These are phyloP conservation scores for Passalora sequoiae DNA, from an alignment of 2,329 filamentous ascomycete species.

Conservation along the genomic window DNA sequence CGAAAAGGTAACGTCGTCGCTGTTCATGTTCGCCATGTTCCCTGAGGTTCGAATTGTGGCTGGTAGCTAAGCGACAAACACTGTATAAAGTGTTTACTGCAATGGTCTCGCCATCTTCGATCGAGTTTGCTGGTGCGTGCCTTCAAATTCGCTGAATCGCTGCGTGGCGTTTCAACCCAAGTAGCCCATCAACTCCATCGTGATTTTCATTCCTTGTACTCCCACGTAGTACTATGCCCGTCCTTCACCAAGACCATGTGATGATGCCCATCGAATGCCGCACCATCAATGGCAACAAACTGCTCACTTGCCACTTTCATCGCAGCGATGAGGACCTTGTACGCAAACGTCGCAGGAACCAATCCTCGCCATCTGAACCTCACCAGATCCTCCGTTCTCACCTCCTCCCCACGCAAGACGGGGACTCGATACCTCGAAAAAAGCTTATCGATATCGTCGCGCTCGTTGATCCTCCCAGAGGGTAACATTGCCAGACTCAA, in stretches of 20 bases:
- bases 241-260: conserved; percentile 30
- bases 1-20: no score
- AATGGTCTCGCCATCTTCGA: no score
- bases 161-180: no score
- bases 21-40: no score
- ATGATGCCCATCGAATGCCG: conserved; percentile 28
- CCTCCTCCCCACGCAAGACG: conserved; percentile 5
- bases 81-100: no score
- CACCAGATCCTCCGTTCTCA: conserved; percentile 31
- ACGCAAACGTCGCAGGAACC: conserved; percentile 34
- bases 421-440: conserved; percentile 64
- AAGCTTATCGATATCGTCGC: conserved; percentile 62
- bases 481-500: conserved; percentile 61
- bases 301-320: conserved; percentile 24
- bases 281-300: conserved; percentile 32
- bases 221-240: conserved; percentile 30
- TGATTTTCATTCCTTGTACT: conserved; percentile 31
- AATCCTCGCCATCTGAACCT: conserved; percentile 43
- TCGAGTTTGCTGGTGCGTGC: no score
- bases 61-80: no score
- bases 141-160: no score
- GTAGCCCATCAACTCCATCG: no score
- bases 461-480: conserved; percentile 56
- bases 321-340: conserved; percentile 26
- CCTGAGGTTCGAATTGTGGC: no score